A percentile compares a stretch with the other conserved stretches of the same genome.
These are phyloP conservation scores for Schoenoplectus tabernaemontani DNA, from an alignment of 202 grass and related monocot genomes.

Conservation along the genomic window DNA sequence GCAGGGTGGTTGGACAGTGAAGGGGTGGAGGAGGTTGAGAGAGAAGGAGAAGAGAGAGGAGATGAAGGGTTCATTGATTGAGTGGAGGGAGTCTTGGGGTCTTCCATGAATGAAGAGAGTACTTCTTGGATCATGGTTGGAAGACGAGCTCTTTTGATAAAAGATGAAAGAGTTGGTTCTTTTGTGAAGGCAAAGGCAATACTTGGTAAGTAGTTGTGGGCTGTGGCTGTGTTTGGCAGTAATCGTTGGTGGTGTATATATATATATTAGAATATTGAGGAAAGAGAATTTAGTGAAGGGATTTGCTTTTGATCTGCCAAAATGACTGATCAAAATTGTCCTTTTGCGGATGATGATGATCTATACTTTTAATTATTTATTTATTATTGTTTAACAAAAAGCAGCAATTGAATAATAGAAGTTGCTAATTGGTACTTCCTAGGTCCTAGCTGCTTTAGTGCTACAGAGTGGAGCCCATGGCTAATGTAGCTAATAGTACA, in stretches of 20 bases:
- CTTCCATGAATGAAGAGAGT: constrained; percentile 13
- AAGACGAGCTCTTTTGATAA: not conserved
- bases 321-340: constrained; percentile 14
- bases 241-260: not conserved
- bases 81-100: constrained; percentile 16
- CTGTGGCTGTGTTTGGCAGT: not conserved
- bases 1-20: not conserved
- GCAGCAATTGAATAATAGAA: constrained; percentile 20
- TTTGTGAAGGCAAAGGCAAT: not conserved
- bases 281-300: constrained; percentile 3
- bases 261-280: constrained; percentile 10
- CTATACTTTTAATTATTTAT: constrained; percentile 16
- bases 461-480: not conserved
- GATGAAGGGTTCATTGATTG: not conserved
- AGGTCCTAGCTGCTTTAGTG: constrained; percentile 10
- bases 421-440: constrained; percentile 19
- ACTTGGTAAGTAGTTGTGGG: not conserved
- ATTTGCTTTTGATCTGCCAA: constrained; percentile 19
- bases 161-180: not conserved
- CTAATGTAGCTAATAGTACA: not conserved
- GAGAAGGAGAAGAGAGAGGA: constrained; percentile 6
- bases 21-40: constrained; percentile 16
- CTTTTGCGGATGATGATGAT: constrained; percentile 13
- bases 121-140: constrained; percentile 25
- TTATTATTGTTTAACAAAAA: constrained; percentile 21